A percentile compares a stretch with the other conserved stretches of the same genome.
Evolutionary conservation across 140 eudicot species (phyloP).

Genomic region (Oenanthe javanica): DNA sequence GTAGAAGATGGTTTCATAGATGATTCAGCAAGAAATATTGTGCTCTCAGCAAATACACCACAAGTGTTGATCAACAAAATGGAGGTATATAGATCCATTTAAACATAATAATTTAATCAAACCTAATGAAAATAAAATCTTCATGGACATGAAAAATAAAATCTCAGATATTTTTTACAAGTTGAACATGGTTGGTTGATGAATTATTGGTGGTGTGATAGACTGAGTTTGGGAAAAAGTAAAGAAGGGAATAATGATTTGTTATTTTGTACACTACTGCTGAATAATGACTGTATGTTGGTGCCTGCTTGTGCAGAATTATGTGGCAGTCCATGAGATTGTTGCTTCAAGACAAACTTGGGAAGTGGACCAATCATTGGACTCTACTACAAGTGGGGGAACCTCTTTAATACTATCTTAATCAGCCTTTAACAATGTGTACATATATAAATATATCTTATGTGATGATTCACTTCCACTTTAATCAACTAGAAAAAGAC

Average conservation of each 20-base stretch:
- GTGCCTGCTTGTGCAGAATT: constrained; percentile 36
- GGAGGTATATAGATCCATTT: constrained; percentile 35
- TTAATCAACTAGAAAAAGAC: constrained; percentile 11
- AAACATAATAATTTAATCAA: not conserved
- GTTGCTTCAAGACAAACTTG: constrained; percentile 55
- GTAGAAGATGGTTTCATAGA: constrained; percentile 72
- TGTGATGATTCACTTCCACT: constrained; percentile 27
- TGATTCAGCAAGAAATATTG: constrained; percentile 44
- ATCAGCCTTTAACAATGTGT: constrained; percentile 8
- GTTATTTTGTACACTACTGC: not conserved
- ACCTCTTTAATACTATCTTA: constrained; percentile 14
- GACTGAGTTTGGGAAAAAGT: not conserved
- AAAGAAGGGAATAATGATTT: not conserved
- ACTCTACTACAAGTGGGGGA: constrained; percentile 31
- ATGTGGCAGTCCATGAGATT: constrained; percentile 36
- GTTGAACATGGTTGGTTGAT: not conserved
- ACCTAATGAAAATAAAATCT: not conserved
- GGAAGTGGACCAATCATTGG: constrained; percentile 45
- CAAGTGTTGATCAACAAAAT: constrained; percentile 44
- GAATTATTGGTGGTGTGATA: constrained; percentile 15
- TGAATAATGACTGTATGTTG: not conserved
- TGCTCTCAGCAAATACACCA: constrained; percentile 43
- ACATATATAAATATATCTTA: constrained; percentile 5
- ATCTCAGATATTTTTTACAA: not conserved
- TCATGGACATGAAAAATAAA: not conserved